phyloP scores from a whole-genome alignment of 106 monocot genomes.

The Triglochin maritima region DNA sequence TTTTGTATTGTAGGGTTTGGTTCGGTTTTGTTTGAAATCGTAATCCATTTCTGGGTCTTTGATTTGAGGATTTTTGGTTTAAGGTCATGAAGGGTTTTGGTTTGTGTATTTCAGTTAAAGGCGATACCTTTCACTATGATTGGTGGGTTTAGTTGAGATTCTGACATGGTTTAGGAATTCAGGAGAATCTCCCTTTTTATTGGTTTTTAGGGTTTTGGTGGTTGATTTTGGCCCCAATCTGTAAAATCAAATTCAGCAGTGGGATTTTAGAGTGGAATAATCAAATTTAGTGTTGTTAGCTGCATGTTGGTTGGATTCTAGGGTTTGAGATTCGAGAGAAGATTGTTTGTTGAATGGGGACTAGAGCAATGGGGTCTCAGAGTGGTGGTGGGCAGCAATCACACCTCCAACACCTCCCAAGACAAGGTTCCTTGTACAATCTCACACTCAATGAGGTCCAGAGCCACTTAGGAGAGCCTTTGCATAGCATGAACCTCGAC shows the following conservation, averaged over 20 bases:
- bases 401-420: constrained; percentile 25
- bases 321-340: neutral
- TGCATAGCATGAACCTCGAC: constrained; percentile 80
- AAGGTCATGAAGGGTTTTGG: neutral
- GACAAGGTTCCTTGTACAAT: constrained; percentile 55
- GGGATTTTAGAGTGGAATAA: neutral
- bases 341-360: constrained; percentile 26
- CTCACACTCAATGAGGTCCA: constrained; percentile 75
- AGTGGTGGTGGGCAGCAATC: constrained; percentile 27
- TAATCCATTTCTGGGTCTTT: neutral
- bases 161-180: neutral
- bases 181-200: neutral
- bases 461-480: constrained; percentile 53
- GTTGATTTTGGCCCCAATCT: neutral
- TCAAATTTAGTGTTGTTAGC: neutral
- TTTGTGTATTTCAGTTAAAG: neutral
- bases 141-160: neutral
- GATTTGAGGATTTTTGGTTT: neutral
- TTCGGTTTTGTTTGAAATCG: neutral
- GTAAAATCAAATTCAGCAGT: neutral
- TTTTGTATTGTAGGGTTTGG: neutral
- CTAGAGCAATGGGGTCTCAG: constrained; percentile 41
- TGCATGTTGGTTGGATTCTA: neutral
- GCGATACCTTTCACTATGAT: neutral
- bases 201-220: neutral